Conservation (phyloP, 345 rosid species). For the Eucalyptus pauciflora region DNA sequence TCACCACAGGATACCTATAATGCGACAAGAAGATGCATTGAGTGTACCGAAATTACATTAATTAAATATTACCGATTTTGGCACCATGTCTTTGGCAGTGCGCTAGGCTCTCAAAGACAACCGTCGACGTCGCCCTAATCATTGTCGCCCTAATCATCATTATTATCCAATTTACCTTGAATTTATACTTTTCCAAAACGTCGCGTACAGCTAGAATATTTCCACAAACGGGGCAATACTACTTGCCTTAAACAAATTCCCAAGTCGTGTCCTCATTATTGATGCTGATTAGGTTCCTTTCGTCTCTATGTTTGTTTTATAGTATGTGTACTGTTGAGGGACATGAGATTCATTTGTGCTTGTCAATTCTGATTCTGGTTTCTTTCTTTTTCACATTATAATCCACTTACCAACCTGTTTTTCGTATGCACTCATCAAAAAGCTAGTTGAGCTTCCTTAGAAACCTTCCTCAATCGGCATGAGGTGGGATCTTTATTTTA, state of each 20-base stretch:
- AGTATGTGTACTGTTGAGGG: not conserved
- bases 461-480: not conserved
- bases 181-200: not conserved
- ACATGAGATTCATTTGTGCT: not conserved
- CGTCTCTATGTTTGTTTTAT: not conserved
- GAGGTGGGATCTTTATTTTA: not conserved
- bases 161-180: not conserved
- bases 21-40: not conserved
- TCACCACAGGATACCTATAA: not conserved
- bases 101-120: not conserved
- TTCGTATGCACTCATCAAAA: not conserved
- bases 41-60: not conserved
- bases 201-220: not conserved
- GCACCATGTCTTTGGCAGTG: not conserved
- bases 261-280: not conserved
- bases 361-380: not conserved
- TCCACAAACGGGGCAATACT: not conserved
- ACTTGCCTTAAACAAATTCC: not conserved
- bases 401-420: not conserved
- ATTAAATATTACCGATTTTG: not conserved
- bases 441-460: not conserved
- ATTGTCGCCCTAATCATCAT: not conserved
- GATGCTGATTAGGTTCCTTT: not conserved
- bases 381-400: not conserved
- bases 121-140: not conserved